A percentile compares a stretch with the other conserved stretches of the same genome.
Evolutionary conservation across 495 filamentous ascomycete species (phyloP).

Genomic region (Clohesyomyces aquaticus): DNA sequence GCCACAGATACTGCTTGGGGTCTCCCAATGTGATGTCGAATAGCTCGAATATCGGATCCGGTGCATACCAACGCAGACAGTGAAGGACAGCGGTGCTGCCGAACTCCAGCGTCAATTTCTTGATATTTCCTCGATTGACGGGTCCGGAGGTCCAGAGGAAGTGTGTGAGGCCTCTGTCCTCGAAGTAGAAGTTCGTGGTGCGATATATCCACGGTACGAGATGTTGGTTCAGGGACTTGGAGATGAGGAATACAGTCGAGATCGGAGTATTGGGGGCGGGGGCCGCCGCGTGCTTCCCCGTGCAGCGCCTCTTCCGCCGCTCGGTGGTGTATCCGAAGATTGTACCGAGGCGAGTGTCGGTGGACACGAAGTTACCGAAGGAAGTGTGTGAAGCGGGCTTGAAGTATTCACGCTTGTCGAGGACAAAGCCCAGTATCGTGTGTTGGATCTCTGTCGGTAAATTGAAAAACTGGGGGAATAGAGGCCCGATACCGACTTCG

Average conservation of each 20-base stretch:
- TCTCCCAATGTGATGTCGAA: slow-evolving; percentile 6
- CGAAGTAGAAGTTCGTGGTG: slow-evolving; percentile 24
- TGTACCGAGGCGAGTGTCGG: not conserved
- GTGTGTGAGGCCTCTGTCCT: slow-evolving; percentile 15
- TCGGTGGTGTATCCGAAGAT: not conserved
- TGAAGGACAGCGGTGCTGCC: slow-evolving; percentile 6
- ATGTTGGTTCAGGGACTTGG: slow-evolving; percentile 12
- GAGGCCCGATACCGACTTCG: slow-evolving; percentile 9
- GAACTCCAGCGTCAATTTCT: slow-evolving; percentile 14
- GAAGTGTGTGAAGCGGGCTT: not conserved
- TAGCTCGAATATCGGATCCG: slow-evolving; percentile 23
- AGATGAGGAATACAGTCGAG: slow-evolving; percentile 10
- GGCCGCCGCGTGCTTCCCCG: not conserved
- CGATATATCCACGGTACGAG: slow-evolving; percentile 23
- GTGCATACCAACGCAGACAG: slow-evolving; percentile 22
- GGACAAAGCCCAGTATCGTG: slow-evolving; percentile 14
- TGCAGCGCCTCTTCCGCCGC: not conserved
- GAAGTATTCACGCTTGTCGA: not conserved
- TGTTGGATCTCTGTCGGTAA: slow-evolving; percentile 27
- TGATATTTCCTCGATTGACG: slow-evolving; percentile 10
- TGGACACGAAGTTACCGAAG: not conserved
- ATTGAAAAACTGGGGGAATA: slow-evolving; percentile 17
- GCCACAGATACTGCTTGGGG: slow-evolving; percentile 20
- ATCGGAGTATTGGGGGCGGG: not conserved
- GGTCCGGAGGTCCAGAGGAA: slow-evolving; percentile 28